Base-by-base conservation (phyloP, 495 filamentous ascomycete species). In the Apiosordaria backusii region DNA sequence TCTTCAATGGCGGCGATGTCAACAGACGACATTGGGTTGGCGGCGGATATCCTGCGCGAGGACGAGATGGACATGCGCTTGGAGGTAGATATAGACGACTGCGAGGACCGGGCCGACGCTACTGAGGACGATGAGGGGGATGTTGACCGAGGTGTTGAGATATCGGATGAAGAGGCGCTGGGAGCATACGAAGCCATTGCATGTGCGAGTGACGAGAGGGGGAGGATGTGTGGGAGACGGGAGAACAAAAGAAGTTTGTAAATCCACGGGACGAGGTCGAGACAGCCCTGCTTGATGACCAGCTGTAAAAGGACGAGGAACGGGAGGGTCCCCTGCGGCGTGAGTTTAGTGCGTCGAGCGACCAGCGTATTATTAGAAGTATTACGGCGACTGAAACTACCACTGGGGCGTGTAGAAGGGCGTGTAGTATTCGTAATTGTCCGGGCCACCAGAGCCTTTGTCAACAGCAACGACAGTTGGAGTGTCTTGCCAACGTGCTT, bases 21-120 rank as follows among this genome's bases (percentile, higher is more conserved):
- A 65, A 84, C 79, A 6, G 82, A 75, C 60, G 79, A 81, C 79
- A 85, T 81, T 63, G 83, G 84, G 76, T 86, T 85, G 26, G 83
- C 75, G 25, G 78, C 76, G 18, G 82, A 81, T 54, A 81, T 81
- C 16, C 82, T 73, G 64, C 83, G 72, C 54, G 76, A 73, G 10
- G 80, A 70, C 60, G 82, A 86, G 57, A 85, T 70, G 63, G 82
- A 84, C 71, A 84, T 76, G 66, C 81, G 81, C 77, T 86, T 83
- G 63, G 76, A 65, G 65, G 60, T 84, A 70, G 81, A 75, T 64
- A 82, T 76, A 64, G 82, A 82, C 57, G 83, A 80, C 45, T 82
- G 79, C 16, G 84, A 85, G 50, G 82, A 81, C 62, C 83, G 80
- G 62, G 76, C 81, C 13, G 77, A 79, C 50, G 71, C 71, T 63